These are phyloP conservation scores for Dipodascus albidus DNA, from an alignment of 805 yeast genomes.

Conservation along the genomic window DNA sequence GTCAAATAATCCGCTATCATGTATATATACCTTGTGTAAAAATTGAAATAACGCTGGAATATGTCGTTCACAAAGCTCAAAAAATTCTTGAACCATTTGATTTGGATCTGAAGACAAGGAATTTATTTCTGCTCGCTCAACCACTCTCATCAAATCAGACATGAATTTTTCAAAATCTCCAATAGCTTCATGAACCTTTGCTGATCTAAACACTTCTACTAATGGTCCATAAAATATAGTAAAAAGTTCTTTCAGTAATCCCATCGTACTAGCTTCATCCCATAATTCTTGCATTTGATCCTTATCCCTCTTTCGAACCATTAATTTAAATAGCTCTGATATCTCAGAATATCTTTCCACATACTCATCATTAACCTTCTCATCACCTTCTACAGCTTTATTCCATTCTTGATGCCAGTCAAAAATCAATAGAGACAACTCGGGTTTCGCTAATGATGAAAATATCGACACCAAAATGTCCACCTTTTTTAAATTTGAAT, in stretches of 20 bases:
- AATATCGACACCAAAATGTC: conserved; percentile 20
- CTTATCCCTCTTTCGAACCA: conserved; percentile 64
- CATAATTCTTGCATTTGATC: conserved; percentile 63
- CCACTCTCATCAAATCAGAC: conserved; percentile 48
- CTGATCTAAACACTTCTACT: conserved; percentile 53
- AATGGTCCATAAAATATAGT: conserved; percentile 65
- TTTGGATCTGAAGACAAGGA: conserved; percentile 41
- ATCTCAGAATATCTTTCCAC: conserved; percentile 41
- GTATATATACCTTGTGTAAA: conserved; percentile 68
- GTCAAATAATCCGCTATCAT: conserved; percentile 66
- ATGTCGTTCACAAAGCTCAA: conserved; percentile 57
- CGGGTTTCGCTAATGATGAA: conserved; percentile 3
- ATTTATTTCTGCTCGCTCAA: conserved; percentile 38
- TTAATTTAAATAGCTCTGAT: conserved; percentile 50
- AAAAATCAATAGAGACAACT: conserved; percentile 8
- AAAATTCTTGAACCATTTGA: conserved; percentile 57
- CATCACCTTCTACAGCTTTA: conserved; percentile 19
- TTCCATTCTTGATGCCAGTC: conserved; percentile 28
- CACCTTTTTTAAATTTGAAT: conserved; percentile 18
- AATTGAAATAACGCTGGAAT: conserved; percentile 63
- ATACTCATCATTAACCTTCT: conserved; percentile 17
- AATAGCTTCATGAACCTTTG: conserved; percentile 54
- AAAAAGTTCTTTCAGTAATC: conserved; percentile 59
- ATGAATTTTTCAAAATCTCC: conserved; percentile 55
- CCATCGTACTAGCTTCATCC: conserved; percentile 77